Percentiles rank a stretch among this genome's conserved stretches.
These are phyloP conservation scores for Fusarium napiforme DNA, from an alignment of 2,329 filamentous ascomycete genomes.

Conservation along the genomic window DNA sequence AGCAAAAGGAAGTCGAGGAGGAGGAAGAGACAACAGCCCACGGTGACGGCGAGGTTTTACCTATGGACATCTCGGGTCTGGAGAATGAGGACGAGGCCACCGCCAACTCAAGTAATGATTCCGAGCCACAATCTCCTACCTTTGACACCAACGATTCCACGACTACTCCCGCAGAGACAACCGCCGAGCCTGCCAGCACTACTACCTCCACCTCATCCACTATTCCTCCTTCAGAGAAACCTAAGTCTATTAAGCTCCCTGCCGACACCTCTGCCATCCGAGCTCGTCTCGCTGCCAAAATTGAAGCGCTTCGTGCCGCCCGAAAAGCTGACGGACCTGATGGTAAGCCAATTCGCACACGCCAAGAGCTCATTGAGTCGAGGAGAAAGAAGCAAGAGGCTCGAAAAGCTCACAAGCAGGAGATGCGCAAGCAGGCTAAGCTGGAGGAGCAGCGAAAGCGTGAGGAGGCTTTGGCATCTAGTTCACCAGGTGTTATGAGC, in stretches of 20 bases:
- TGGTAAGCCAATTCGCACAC: conserved; percentile 80
- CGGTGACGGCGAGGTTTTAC: conserved; percentile 31
- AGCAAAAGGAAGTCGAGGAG: conserved; percentile 36
- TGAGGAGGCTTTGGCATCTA: conserved; percentile 71
- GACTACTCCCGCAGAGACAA: conserved; percentile 51
- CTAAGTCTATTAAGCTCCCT: conserved; percentile 74
- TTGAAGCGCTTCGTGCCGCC: conserved; percentile 84
- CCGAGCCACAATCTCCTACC: conserved; percentile 60
- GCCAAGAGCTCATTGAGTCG: conserved; percentile 91
- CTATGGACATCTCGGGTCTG: conserved; percentile 45
- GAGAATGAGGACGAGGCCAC: conserved; percentile 58
- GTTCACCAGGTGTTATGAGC: conserved; percentile 70
- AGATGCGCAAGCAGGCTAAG: conserved; percentile 79
- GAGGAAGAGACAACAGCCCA: conserved; percentile 19
- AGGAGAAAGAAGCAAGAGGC: conserved; percentile 88
- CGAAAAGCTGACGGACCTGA: conserved; percentile 89
- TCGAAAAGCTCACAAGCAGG: conserved; percentile 89
- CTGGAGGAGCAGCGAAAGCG: conserved; percentile 79
- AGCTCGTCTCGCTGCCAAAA: conserved; percentile 81
- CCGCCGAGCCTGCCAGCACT: conserved; percentile 62
- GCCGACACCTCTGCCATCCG: conserved; percentile 79
- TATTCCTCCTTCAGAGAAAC: conserved; percentile 67
- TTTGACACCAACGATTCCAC: conserved; percentile 66
- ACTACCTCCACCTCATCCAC: conserved; percentile 78
- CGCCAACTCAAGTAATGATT: conserved; percentile 62